Conservation (phyloP, 2,329 filamentous ascomycete species). For the Myriosclerotinia duriaeana region DNA sequence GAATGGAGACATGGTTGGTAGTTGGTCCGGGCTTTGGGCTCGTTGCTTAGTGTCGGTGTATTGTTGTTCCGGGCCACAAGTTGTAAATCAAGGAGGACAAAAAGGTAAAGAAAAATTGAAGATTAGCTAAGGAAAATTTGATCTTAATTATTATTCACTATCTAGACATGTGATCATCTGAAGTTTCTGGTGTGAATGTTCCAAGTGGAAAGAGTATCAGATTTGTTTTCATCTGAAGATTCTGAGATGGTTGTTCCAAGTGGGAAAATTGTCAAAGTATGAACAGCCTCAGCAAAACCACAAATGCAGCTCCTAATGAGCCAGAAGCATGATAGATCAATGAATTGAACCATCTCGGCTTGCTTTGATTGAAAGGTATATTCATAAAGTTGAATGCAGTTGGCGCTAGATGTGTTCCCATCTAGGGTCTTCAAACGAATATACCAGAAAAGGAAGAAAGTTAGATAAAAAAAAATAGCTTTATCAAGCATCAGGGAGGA, state of each 20-base stretch:
- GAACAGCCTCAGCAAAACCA: background rate
- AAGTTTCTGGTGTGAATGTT: background rate
- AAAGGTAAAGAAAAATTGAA: background rate
- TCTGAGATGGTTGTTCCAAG: background rate
- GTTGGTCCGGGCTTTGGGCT: conserved; percentile 1
- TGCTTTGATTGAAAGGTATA: too few species aligned
- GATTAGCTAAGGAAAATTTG: background rate
- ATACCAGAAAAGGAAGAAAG: too few species aligned
- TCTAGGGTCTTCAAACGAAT: too few species aligned
- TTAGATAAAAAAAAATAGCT: too few species aligned
- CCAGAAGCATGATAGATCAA: background rate
- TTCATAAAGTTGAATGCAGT: background rate
- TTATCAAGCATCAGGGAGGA: too few species aligned
- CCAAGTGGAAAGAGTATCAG: background rate
- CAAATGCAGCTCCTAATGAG: background rate
- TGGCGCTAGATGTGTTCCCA: background rate
- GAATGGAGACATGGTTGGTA: conserved; percentile 3
- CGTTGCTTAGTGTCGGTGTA: background rate
- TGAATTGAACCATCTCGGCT: background rate
- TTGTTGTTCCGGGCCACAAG: conserved; percentile 5
- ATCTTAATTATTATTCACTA: background rate
- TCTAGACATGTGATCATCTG: background rate
- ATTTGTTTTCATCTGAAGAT: too few species aligned
- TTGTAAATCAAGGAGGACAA: too few species aligned
- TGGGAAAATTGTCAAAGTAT: background rate